phyloP scores from a whole-genome alignment of 805 yeast species.

The Huiozyma sinensis region DNA sequence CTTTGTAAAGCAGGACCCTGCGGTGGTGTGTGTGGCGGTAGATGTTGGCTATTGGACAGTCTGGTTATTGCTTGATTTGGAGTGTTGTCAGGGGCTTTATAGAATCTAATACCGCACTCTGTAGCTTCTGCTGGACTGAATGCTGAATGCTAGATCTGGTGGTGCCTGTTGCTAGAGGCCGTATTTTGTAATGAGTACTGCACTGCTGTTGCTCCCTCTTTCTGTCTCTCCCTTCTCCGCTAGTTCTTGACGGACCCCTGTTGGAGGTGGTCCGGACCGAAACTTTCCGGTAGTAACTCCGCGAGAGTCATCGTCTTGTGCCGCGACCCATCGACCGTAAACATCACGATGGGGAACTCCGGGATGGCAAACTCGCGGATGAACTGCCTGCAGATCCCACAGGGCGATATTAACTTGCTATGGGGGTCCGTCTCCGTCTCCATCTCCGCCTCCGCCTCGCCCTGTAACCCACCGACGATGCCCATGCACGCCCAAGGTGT shows the following conservation, averaged over 20 bases:
- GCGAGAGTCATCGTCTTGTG: constrained; percentile 38
- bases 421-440: constrained; percentile 28
- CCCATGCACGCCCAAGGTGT: constrained; percentile 3
- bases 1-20: too few species aligned
- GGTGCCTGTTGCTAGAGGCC: too few species aligned
- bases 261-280: constrained; percentile 66
- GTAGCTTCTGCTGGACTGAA: too few species aligned
- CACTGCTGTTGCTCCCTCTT: too few species aligned
- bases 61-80: too few species aligned
- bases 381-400: constrained; percentile 90
- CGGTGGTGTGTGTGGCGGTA: too few species aligned
- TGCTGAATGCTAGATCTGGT: too few species aligned
- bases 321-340: constrained; percentile 40
- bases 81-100: too few species aligned
- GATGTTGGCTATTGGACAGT: too few species aligned
- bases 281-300: constrained; percentile 70
- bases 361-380: constrained; percentile 63
- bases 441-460: constrained; percentile 14
- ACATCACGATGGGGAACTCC: constrained; percentile 58
- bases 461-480: constrained; percentile 1
- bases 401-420: constrained; percentile 60
- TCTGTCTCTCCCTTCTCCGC: too few species aligned
- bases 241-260: neutral
- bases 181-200: too few species aligned
- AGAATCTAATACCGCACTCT: too few species aligned